A percentile compares a stretch with the other conserved stretches of the same genome.
These are phyloP conservation scores for Paradendryphiella salina DNA, from an alignment of 2,329 filamentous ascomycete genomes.

Conservation along the genomic window DNA sequence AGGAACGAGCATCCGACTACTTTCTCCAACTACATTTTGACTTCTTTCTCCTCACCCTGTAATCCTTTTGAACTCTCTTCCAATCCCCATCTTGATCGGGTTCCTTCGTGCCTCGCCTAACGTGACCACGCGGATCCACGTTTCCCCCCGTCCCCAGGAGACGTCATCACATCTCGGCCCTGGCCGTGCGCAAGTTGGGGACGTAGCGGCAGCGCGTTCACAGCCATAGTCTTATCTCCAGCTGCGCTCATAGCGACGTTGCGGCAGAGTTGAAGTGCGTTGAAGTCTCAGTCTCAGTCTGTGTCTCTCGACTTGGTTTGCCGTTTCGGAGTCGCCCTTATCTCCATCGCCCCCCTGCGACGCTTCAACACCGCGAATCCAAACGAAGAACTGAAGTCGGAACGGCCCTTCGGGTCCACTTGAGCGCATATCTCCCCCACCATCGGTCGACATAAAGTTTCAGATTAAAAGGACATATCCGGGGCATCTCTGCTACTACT, in stretches of 20 bases:
- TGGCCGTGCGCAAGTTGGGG: constrained; percentile 26
- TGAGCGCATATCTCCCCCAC: constrained; percentile 33
- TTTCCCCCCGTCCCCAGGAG: constrained; percentile 11
- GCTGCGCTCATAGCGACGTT: constrained; percentile 18
- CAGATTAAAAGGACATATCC: constrained; percentile 4
- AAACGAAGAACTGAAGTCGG: constrained; percentile 40
- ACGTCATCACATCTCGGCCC: constrained; percentile 27
- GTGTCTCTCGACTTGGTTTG: not conserved
- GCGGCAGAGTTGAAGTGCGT: constrained; percentile 1
- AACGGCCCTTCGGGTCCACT: constrained; percentile 31
- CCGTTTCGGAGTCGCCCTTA: constrained; percentile 7
- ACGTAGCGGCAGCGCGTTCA: constrained; percentile 22
- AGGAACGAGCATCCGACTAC: constrained; percentile 25
- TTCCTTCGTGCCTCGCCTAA: constrained; percentile 13
- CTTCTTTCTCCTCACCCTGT: constrained; percentile 8
- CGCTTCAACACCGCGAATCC: constrained; percentile 3
- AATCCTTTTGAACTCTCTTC: constrained; percentile 1
- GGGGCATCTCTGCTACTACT: not conserved
- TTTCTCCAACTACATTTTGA: constrained; percentile 11
- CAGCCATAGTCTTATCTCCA: constrained; percentile 23
- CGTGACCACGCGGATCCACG: constrained; percentile 15
- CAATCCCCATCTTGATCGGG: constrained; percentile 1
- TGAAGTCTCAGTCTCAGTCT: not conserved
- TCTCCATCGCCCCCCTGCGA: constrained; percentile 7
- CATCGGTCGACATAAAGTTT: constrained; percentile 16